Percentiles rank a stretch among this genome's conserved stretches.
Evolutionary conservation across 495 filamentous ascomycete species (phyloP).

Genomic region (Astrocystis sublimbata): DNA sequence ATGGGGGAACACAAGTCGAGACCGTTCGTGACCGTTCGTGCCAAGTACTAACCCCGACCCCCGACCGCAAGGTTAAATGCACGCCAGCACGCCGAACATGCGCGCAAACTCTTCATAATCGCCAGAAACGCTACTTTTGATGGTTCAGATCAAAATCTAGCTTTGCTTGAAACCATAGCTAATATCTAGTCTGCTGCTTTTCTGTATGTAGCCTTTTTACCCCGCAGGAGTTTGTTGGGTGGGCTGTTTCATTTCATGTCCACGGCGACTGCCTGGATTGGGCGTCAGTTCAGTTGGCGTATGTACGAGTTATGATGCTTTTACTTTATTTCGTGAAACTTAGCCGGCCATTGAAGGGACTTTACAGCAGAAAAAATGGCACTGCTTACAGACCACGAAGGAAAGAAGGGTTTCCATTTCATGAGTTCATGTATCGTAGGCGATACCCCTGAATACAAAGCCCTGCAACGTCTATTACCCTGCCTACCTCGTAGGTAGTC

Average conservation of each 20-base stretch:
- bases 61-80: no score
- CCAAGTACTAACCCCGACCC: neutral
- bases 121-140: no score
- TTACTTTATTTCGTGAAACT: slow-evolving; percentile 4
- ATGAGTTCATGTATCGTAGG: slow-evolving; percentile 1
- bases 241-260: no score
- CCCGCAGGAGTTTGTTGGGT: no score
- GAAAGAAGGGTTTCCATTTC: neutral
- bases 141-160: no score
- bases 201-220: no score
- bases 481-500: no score
- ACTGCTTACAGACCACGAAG: neutral
- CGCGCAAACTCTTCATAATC: no score
- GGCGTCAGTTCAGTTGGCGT: neutral
- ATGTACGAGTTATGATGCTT: slow-evolving; percentile 1
- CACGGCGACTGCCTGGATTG: no score
- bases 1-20: slow-evolving; percentile 4
- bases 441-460: neutral
- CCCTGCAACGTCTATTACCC: slow-evolving; percentile 26
- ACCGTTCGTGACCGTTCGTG: slow-evolving; percentile 9
- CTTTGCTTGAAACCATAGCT: no score
- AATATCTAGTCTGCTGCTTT: no score
- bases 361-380: slow-evolving; percentile 3
- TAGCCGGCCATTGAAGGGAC: neutral
- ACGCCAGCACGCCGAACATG: no score